Percentiles rank a stretch among this genome's conserved stretches.
Evolutionary conservation across 257 asterid genomes (phyloP).

Genomic region (Solanum rostratum): DNA sequence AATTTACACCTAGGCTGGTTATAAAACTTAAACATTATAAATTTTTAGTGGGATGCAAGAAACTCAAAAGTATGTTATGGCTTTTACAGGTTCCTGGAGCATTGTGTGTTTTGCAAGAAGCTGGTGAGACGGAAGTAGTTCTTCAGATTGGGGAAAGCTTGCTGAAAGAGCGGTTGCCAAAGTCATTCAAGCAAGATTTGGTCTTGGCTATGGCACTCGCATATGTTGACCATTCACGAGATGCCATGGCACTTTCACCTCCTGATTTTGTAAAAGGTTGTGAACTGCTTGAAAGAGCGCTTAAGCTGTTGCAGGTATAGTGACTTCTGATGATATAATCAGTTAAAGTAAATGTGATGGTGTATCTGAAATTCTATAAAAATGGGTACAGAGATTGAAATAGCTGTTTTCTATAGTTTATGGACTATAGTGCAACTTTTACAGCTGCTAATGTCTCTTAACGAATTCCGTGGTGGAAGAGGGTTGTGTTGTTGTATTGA

Average conservation of each 20-base stretch:
- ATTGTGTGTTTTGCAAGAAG: slow-evolving; percentile 79
- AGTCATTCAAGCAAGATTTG: slow-evolving; percentile 90
- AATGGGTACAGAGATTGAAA: background rate
- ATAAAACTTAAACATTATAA: background rate
- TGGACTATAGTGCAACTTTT: background rate
- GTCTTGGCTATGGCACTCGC: slow-evolving; percentile 90
- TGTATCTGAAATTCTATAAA: background rate
- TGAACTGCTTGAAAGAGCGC: slow-evolving; percentile 87
- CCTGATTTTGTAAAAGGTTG: slow-evolving; percentile 82
- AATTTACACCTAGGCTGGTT: background rate
- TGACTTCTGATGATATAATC: background rate
- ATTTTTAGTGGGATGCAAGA: background rate
- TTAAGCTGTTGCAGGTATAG: slow-evolving; percentile 77
- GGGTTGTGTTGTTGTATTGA: background rate
- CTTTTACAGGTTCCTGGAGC: slow-evolving; percentile 78
- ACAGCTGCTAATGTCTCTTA: background rate
- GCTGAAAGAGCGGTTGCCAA: slow-evolving; percentile 81
- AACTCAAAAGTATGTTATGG: background rate
- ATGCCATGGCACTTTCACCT: slow-evolving; percentile 78
- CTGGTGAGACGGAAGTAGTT: slow-evolving; percentile 84
- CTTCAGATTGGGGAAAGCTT: slow-evolving; percentile 79
- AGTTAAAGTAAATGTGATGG: background rate
- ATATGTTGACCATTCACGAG: slow-evolving; percentile 84
- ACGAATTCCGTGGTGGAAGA: background rate
- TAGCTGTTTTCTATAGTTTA: background rate